These are phyloP conservation scores for Lentinula raphanica DNA, from an alignment of 768 basidiomycete species.

Conservation along the genomic window DNA sequence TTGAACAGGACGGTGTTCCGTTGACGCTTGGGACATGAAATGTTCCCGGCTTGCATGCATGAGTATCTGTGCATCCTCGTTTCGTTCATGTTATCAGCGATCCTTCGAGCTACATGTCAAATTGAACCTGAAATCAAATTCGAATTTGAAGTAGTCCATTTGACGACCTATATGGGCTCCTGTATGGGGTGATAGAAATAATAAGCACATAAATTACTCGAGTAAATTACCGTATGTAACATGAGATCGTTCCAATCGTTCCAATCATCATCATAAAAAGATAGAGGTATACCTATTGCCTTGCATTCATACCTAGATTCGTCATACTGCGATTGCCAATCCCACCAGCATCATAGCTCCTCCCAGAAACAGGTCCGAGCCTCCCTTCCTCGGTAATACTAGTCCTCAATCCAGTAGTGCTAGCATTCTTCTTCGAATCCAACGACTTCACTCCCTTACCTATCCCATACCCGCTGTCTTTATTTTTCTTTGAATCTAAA, in stretches of 20 bases:
- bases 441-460: conserved; percentile 31
- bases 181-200: too few species aligned
- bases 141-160: too few species aligned
- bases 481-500: conserved; percentile 48
- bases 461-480: conserved; percentile 21
- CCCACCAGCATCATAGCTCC: conserved; percentile 37
- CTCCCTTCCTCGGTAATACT: conserved; percentile 46
- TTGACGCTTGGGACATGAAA: too few species aligned
- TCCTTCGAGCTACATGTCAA: too few species aligned
- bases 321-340: conserved; percentile 48
- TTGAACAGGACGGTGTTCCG: too few species aligned
- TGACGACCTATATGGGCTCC: too few species aligned
- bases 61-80: too few species aligned
- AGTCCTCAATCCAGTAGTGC: conserved; percentile 33
- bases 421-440: conserved; percentile 48
- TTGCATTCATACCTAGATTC: conserved; percentile 36
- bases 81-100: too few species aligned
- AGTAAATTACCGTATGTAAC: neutral
- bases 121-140: too few species aligned
- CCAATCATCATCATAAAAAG: neutral
- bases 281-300: conserved; percentile 19
- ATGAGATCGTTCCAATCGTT: too few species aligned
- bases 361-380: conserved; percentile 21
- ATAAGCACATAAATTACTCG: neutral
- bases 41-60: too few species aligned